Base-by-base conservation (phyloP, 345 rosid genomes). In the Balakata baccata region DNA sequence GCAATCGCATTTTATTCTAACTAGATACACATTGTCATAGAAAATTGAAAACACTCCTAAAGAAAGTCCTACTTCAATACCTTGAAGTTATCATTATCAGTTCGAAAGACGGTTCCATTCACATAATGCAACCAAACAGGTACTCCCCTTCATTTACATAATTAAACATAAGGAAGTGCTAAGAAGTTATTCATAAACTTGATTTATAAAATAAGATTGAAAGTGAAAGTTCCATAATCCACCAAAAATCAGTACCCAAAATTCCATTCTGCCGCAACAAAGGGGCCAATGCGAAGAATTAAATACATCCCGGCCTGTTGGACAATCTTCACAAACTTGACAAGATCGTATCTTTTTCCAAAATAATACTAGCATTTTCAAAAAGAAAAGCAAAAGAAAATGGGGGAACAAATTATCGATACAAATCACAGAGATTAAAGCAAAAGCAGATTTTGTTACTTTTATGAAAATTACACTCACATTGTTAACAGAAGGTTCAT, bases 201-300 rank as follows among this genome's bases (percentile, higher is more conserved):
- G 20, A 57, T 38, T 53, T 50, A 57, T 11, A 7, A 68, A 9
- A 49, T 69, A 46, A 23, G 41, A 14, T 4, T n/a, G 52, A 45
- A 43, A n/a, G 18, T 6, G 23, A 41, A 53, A 54, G 0, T n/a
- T 52, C 38, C n/a, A 53, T 5, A 37, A 53, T 54, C 12, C 52
- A 41, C 53, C 45, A 52, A 34, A 68, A 68, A 25, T 37, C 11
- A 34, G 43, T 43, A 95, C 99, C 99, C 98, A 66, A 72, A 95
- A 78, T 88, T 86, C 95, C 97, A 95, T 76, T 95, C 98, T 18
- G 99, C 99, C 0, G 93, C 98, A 75, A 92, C 85, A 74, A 88
- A 92, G 47, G 99, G 99, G 20, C 99, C 99, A 20, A 95, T 95
- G n/a, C 98, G 86, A 57, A 95, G 94, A 77, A 92, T 90, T 87